Conservation (phyloP, 169 alveolate genomes). For the Eimeria praecox region DNA sequence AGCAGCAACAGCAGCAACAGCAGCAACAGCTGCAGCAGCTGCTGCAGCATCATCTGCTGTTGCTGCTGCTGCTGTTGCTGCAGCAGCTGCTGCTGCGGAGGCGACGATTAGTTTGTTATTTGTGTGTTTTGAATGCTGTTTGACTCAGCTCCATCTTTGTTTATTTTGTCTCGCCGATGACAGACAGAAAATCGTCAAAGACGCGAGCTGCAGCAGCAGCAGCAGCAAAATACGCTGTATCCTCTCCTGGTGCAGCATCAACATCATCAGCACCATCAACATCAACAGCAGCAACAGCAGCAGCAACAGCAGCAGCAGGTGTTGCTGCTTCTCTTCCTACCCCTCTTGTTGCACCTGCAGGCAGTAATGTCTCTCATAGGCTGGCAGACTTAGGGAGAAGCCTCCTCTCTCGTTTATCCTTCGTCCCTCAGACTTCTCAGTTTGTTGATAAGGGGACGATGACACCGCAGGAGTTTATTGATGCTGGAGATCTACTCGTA, state of each 20-base stretch:
- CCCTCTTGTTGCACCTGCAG: slow-evolving; percentile 10
- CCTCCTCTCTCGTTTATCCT: slow-evolving; percentile 71
- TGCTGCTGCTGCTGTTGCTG: too few relatives aligned
- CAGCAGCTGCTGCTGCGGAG: too few relatives aligned
- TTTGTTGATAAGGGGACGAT: slow-evolving; percentile 91
- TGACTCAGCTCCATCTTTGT: too few relatives aligned
- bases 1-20: too few relatives aligned
- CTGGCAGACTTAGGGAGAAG: slow-evolving; percentile 78
- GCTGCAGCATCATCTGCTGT: too few relatives aligned
- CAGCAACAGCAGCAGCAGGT: slow-evolving; percentile 36
- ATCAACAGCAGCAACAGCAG: background rate
- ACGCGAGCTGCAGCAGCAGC: background rate
- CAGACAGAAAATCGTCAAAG: background rate
- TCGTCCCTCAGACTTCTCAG: slow-evolving; percentile 88
- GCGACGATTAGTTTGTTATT: background rate
- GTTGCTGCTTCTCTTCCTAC: background rate
- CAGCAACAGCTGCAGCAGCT: too few relatives aligned
- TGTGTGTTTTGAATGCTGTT: background rate
- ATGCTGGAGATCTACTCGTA: slow-evolving; percentile 92
- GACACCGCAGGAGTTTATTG: slow-evolving; percentile 93
- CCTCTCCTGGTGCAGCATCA: background rate
- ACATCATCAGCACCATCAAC: background rate
- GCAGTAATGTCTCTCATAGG: slow-evolving; percentile 72
- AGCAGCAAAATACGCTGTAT: background rate
- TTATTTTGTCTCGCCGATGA: background rate